Percentiles rank a stretch among this genome's conserved stretches.
These are phyloP conservation scores for Evansstolkia leycettana DNA, from an alignment of 495 filamentous ascomycete species.

Conservation along the genomic window DNA sequence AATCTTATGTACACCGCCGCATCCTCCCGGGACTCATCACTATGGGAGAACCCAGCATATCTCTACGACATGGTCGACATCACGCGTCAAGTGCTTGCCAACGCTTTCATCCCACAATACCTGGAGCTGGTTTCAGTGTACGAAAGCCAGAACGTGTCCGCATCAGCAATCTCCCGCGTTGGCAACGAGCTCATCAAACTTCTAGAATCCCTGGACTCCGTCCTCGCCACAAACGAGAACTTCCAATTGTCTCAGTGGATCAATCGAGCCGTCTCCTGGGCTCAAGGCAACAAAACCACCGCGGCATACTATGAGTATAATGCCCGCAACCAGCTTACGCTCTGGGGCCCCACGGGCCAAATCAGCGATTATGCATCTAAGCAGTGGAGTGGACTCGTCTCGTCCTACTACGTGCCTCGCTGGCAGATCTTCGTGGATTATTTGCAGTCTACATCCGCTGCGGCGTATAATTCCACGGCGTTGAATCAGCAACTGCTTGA, in stretches of 20 bases:
- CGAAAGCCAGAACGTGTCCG: conserved; percentile 10
- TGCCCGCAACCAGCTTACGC: conserved; percentile 40
- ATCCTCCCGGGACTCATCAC: conserved; percentile 11
- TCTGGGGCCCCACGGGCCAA: conserved; percentile 39
- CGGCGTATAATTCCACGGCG: conserved; percentile 20
- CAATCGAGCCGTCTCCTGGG: conserved; percentile 23
- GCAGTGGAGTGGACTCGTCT: conserved; percentile 35
- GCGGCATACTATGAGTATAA: conserved; percentile 36
- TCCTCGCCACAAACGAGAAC: conserved; percentile 31
- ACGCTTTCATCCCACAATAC: conserved; percentile 33
- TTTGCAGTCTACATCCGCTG: conserved; percentile 15
- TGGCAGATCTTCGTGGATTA: conserved; percentile 39
- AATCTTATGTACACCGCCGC: conserved; percentile 27
- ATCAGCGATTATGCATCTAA: conserved; percentile 40
- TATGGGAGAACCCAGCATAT: conserved; percentile 36
- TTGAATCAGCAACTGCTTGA: conserved; percentile 14
- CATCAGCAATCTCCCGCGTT: conserved; percentile 7
- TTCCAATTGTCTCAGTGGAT: conserved; percentile 37
- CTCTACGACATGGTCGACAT: conserved; percentile 39
- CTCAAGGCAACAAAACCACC: conserved; percentile 9
- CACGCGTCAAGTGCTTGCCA: conserved; percentile 37
- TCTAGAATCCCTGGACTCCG: conserved; percentile 25
- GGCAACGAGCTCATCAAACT: conserved; percentile 20
- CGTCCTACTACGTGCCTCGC: conserved; percentile 34
- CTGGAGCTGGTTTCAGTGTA: conserved; percentile 21